These are phyloP conservation scores for Cerrena zonata DNA, from an alignment of 1,284 basidiomycete species.

Conservation along the genomic window DNA sequence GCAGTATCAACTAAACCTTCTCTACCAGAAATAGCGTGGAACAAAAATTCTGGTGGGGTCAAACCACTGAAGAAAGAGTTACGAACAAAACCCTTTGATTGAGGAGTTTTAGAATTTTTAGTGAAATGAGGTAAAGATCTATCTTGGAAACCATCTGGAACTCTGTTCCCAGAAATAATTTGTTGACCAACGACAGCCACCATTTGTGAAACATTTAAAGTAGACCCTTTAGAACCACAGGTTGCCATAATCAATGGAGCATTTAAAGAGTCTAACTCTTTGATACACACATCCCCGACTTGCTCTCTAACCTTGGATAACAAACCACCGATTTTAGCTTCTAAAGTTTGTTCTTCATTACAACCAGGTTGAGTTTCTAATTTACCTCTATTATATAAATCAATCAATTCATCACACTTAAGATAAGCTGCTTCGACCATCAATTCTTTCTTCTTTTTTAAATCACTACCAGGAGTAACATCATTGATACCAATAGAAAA, in stretches of 20 bases:
- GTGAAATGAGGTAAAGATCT: constrained; percentile 97
- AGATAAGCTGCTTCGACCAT: constrained; percentile 88
- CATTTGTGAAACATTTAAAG: constrained; percentile 99
- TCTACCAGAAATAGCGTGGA: constrained; percentile 98
- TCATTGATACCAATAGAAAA: constrained; percentile 99
- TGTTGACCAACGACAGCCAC: constrained; percentile 99
- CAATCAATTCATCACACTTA: constrained; percentile 83
- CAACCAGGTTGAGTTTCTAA: constrained; percentile 95
- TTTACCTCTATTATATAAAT: constrained; percentile 84
- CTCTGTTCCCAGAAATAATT: constrained; percentile 96
- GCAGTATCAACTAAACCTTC: constrained; percentile 99
- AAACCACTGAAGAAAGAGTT: constrained; percentile 96
- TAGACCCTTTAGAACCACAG: constrained; percentile 98
- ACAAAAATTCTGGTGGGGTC: constrained; percentile 94
- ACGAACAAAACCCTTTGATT: constrained; percentile 96
- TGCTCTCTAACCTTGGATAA: constrained; percentile 93
- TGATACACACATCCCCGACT: constrained; percentile 97
- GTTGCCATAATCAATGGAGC: constrained; percentile 98
- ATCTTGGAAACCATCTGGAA: constrained; percentile 98
- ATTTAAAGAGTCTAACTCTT: constrained; percentile 91
- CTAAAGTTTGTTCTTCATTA: constrained; percentile 94
- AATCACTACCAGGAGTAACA: constrained; percentile 87
- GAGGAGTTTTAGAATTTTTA: constrained; percentile 95
- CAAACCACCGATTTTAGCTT: constrained; percentile 89
- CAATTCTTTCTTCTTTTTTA: constrained; percentile 77